phyloP scores from a whole-genome alignment of 1,284 basidiomycete genomes.

The Marasmius fiardii region DNA sequence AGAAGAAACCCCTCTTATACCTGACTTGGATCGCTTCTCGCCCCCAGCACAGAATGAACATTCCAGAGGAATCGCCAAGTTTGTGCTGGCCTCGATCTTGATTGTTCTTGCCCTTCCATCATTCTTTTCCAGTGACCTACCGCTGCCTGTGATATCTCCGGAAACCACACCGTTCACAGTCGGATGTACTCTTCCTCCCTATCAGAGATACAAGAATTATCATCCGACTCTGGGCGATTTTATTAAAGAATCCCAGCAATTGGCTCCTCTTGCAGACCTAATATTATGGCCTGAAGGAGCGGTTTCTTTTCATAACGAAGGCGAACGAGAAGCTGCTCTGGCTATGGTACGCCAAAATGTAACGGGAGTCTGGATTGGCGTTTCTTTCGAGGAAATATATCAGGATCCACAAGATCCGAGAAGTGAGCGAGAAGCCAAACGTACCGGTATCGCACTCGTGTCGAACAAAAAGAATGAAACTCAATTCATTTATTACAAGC shows the following conservation, averaged over 20 bases:
- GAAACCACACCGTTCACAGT: conserved; percentile 54
- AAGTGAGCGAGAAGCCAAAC: conserved; percentile 37
- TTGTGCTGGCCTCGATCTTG: conserved; percentile 37
- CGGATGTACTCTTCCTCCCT: conserved; percentile 60
- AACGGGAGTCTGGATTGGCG: conserved; percentile 47
- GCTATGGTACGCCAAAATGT: conserved; percentile 32
- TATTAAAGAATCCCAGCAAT: conserved; percentile 46
- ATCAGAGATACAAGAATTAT: conserved; percentile 33
- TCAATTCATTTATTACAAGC: conserved; percentile 68
- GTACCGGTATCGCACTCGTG: conserved; percentile 65
- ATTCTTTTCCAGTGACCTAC: conserved; percentile 37
- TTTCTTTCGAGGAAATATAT: conserved; percentile 62
- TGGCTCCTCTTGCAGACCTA: conserved; percentile 47
- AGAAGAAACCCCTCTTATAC: conserved; percentile 22
- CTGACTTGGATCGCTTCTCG: background rate
- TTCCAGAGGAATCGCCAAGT: conserved; percentile 4
- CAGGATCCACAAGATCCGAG: conserved; percentile 29
- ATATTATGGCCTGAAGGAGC: conserved; percentile 80
- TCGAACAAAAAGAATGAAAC: conserved; percentile 35
- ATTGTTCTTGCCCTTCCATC: conserved; percentile 55
- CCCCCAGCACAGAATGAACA: background rate
- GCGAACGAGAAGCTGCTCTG: conserved; percentile 50
- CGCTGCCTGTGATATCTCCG: conserved; percentile 37
- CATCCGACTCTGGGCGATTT: conserved; percentile 53
- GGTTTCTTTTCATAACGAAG: conserved; percentile 50